These are phyloP conservation scores for Aspergillus chevalieri DNA, from an alignment of 2,329 filamentous ascomycete genomes.

Conservation along the genomic window DNA sequence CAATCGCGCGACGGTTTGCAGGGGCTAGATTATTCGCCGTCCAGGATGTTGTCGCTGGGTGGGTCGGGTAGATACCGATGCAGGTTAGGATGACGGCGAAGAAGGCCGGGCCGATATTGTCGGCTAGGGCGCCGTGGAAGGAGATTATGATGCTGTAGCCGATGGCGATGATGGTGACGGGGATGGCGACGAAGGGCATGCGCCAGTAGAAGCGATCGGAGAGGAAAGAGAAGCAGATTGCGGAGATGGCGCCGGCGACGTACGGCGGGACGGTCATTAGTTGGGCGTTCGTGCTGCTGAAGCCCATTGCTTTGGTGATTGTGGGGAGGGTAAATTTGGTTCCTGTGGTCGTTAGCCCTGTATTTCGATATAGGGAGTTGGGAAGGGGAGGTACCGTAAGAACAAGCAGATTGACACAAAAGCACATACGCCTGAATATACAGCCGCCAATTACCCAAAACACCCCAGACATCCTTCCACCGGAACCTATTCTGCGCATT, in stretches of 20 bases:
- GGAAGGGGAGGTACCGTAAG: constrained; percentile 14
- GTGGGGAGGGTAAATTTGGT: constrained; percentile 33
- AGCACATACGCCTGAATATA: constrained; percentile 28
- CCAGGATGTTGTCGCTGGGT: constrained; percentile 20
- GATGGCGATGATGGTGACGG: constrained; percentile 9
- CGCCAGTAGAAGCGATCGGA: constrained; percentile 21
- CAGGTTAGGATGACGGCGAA: constrained; percentile 19
- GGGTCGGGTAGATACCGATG: constrained; percentile 21
- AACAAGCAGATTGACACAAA: constrained; percentile 15
- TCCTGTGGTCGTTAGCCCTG: constrained; percentile 15
- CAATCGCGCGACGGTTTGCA: constrained; percentile 16
- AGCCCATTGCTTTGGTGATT: constrained; percentile 34
- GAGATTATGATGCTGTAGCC: constrained; percentile 18
- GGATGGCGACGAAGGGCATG: constrained; percentile 17
- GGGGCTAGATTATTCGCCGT: constrained; percentile 21
- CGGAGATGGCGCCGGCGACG: constrained; percentile 19
- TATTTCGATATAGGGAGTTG: background rate
- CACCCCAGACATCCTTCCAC: constrained; percentile 28
- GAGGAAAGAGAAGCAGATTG: constrained; percentile 14
- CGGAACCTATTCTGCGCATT: constrained; percentile 18
- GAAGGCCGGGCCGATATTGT: constrained; percentile 14
- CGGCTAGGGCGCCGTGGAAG: constrained; percentile 13
- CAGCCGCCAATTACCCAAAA: constrained; percentile 34
- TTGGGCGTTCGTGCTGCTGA: constrained; percentile 28
- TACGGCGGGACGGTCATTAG: constrained; percentile 23